Evolutionary conservation across 2,329 filamentous ascomycete species (phyloP).

Genomic region (Cordyceps pruinosa): DNA sequence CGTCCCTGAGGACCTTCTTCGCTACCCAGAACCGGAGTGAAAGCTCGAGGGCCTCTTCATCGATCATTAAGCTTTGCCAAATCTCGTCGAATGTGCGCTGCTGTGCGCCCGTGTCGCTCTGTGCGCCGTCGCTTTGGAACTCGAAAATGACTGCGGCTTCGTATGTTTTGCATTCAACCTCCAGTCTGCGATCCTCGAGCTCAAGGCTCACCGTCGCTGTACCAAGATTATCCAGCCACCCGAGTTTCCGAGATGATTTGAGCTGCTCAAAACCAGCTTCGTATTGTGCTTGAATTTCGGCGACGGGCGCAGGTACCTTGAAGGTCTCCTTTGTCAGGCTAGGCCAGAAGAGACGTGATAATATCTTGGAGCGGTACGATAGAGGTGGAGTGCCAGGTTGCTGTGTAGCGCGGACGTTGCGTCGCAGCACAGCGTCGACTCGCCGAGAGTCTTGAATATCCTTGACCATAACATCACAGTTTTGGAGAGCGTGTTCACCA

Average conservation of each 20-base stretch:
- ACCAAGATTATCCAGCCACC: constrained; percentile 79
- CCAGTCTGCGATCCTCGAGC: constrained; percentile 69
- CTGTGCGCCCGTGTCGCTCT: constrained; percentile 26
- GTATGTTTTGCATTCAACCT: constrained; percentile 70
- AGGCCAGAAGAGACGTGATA: constrained; percentile 93
- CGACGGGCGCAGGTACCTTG: constrained; percentile 51
- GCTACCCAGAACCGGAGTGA: constrained; percentile 67
- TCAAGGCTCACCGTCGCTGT: constrained; percentile 75
- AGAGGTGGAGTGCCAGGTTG: constrained; percentile 16
- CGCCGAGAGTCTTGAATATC: constrained; percentile 79
- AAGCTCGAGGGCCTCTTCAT: constrained; percentile 61
- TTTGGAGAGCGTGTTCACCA: constrained; percentile 77
- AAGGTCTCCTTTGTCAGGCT: constrained; percentile 65
- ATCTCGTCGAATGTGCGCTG: constrained; percentile 47
- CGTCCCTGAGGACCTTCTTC: constrained; percentile 57
- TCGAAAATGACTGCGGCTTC: constrained; percentile 83
- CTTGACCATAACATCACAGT: constrained; percentile 94
- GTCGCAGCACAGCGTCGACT: constrained; percentile 62
- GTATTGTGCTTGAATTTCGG: constrained; percentile 60
- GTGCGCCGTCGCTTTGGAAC: constrained; percentile 52
- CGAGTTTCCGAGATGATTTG: constrained; percentile 78
- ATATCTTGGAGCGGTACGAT: constrained; percentile 70
- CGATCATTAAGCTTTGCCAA: constrained; percentile 58
- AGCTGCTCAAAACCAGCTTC: constrained; percentile 68
- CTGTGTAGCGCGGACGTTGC: constrained; percentile 23